These are phyloP conservation scores for Phlyctochytrium bullatum DNA, from an alignment of 192 early-diverging fungal species.

Conservation along the genomic window DNA sequence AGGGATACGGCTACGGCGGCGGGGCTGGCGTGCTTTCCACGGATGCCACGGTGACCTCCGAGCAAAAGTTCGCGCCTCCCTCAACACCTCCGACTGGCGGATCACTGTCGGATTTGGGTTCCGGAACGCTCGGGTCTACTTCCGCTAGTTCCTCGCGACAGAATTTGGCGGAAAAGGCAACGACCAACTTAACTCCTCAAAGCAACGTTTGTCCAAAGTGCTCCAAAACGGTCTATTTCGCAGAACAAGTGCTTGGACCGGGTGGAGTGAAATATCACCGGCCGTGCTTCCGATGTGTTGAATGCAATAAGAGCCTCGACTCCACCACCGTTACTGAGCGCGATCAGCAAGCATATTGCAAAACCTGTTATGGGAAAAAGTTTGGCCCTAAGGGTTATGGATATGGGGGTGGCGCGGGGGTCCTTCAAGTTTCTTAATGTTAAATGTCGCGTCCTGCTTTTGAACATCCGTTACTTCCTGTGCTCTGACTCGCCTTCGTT, in stretches of 20 bases:
- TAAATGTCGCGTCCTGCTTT: too few relatives aligned
- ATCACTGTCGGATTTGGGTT: slow-evolving; percentile 9
- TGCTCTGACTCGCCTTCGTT: too few relatives aligned
- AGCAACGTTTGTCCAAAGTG: slow-evolving; percentile 41
- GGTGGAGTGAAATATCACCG: slow-evolving; percentile 48
- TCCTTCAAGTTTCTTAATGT: too few relatives aligned
- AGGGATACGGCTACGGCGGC: slow-evolving; percentile 42
- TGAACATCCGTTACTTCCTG: not conserved
- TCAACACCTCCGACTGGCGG: not conserved
- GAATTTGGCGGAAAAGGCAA: not conserved
- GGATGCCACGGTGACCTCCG: slow-evolving; percentile 30
- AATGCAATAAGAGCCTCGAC: slow-evolving; percentile 34
- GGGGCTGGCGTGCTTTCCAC: slow-evolving; percentile 29
- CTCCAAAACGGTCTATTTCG: slow-evolving; percentile 49
- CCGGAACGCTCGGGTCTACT: not conserved
- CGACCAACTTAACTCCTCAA: not conserved
- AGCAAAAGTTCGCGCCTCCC: slow-evolving; percentile 29
- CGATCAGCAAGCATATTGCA: slow-evolving; percentile 42
- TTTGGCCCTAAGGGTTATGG: slow-evolving; percentile 51
- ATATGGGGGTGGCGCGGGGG: slow-evolving; percentile 25
- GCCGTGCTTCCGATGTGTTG: slow-evolving; percentile 43
- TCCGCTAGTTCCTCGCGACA: not conserved
- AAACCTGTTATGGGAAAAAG: slow-evolving; percentile 38
- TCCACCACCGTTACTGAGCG: slow-evolving; percentile 40
- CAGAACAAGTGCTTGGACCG: slow-evolving; percentile 45